Evolutionary conservation across 345 rosid species (phyloP), one percentile per base, ranked within the genome.

Genomic region (Aegle marmelos): DNA sequence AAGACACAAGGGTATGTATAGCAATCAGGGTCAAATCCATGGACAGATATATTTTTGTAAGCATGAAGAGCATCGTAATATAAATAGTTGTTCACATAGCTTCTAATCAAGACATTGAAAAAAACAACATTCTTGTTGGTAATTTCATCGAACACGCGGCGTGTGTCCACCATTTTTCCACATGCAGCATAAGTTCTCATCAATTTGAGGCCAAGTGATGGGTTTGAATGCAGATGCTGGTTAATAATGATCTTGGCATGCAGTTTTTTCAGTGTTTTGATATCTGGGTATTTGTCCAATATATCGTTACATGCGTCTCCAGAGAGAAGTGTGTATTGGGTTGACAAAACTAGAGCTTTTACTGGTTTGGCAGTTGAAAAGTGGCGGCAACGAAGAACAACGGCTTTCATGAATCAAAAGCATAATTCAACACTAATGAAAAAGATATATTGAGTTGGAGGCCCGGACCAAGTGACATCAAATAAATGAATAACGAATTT

Each of bases 101-200:
- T 90, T 82, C 97, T 86, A 22, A 93, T 93, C 92, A 90, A 88
- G 48, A 91, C 97, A 79, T 93, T 90, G 31, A 88, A 80, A 79
- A 93, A 85, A 68, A 93, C 89, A 6, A 90, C 89, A 67, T 90
- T 91, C 84, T 88, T 89, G 19, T 87, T 87, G 22, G 91, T 74
- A 82, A 85, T 91, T 90, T 84, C 88, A 27, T 89, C 97, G 86
- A 93, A 93, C 80, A 91, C 37, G 53, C 85, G 88, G 86, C 92
- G 95, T 60, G 93, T 77, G 68, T 73, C 31, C 2, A 37, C n/a
- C 8, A 89, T 85, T 70, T 86, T 87, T 5, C 89, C 90, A 5
- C 81, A 6, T 72, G 86, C 76, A 1, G 91, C 83, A 67, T 89
- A 93, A n/a, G 86, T 82, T 61, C 88, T 82, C 89, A 91, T 91